These are phyloP conservation scores for Carex kokanica DNA, from an alignment of 176 grass and related monocot genomes.

Conservation along the genomic window DNA sequence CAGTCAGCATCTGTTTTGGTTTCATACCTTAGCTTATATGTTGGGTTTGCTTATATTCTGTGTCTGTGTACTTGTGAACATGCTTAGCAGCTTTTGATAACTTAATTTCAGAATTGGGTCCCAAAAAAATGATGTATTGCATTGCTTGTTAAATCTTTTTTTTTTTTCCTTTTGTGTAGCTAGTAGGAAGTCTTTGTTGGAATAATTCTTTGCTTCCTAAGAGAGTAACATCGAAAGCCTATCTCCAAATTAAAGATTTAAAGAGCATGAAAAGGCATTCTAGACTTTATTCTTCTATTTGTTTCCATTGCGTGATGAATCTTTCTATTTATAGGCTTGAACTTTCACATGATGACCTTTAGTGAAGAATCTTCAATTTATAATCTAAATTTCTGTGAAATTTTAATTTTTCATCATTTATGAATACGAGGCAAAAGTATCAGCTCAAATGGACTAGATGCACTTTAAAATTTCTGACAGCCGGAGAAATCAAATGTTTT, in stretches of 20 bases:
- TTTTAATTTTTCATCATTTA: neutral
- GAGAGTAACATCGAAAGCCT: constrained; percentile 11
- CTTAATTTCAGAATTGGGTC: constrained; percentile 3
- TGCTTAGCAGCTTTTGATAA: constrained; percentile 7
- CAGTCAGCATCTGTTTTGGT: neutral
- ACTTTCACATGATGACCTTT: constrained; percentile 8
- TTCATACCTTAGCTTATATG: neutral
- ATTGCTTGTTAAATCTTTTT: neutral
- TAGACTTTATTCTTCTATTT: constrained; percentile 24
- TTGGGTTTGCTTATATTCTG: constrained; percentile 7
- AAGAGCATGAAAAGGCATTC: neutral
- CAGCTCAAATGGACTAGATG: neutral
- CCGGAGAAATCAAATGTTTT: neutral
- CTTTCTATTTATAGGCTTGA: constrained; percentile 21
- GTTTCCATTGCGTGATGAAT: constrained; percentile 25
- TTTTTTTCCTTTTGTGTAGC: neutral
- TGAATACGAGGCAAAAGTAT: neutral
- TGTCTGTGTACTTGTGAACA: constrained; percentile 1
- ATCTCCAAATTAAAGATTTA: constrained; percentile 7
- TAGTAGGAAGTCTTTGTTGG: neutral
- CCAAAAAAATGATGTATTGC: neutral
- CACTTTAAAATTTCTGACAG: neutral
- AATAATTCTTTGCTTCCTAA: constrained; percentile 24
- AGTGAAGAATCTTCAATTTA: neutral
- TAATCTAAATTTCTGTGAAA: neutral